Conservation (phyloP, 1,284 basidiomycete species). For the Sporisorium scitamineum region DNA sequence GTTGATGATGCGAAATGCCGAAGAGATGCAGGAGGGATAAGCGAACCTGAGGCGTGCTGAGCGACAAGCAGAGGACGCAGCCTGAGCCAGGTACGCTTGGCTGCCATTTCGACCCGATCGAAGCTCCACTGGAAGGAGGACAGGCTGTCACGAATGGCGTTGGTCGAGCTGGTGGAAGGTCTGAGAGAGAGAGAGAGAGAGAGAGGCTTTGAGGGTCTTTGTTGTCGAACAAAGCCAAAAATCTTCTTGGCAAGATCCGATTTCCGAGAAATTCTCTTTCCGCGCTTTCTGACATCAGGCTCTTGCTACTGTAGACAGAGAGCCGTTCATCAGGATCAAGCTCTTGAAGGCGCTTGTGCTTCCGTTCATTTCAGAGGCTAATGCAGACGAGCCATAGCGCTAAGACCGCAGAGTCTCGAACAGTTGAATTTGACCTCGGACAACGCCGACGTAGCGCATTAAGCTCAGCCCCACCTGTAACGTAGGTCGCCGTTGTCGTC, state of each 20-base stretch:
- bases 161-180: conserved; percentile 1
- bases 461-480: too few species aligned
- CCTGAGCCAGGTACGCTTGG: conserved; percentile 24
- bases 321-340: not conserved
- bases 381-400: too few species aligned
- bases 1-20: conserved; percentile 15
- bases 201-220: not conserved
- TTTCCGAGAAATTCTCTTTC: not conserved
- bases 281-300: conserved; percentile 4
- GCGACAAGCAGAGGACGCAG: conserved; percentile 15
- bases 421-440: too few species aligned
- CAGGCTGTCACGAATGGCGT: not conserved
- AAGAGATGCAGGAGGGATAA: not conserved
- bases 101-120: conserved; percentile 11
- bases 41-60: conserved; percentile 2
- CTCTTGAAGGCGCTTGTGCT: not conserved
- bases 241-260: not conserved
- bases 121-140: too few species aligned
- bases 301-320: not conserved
- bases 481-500: not conserved
- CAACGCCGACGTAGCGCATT: too few species aligned
- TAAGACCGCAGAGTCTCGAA: too few species aligned
- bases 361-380: too few species aligned
- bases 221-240: not conserved
- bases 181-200: too few species aligned